These are phyloP conservation scores for Chaetomium fimeti DNA, from an alignment of 495 filamentous ascomycete species.

Conservation along the genomic window DNA sequence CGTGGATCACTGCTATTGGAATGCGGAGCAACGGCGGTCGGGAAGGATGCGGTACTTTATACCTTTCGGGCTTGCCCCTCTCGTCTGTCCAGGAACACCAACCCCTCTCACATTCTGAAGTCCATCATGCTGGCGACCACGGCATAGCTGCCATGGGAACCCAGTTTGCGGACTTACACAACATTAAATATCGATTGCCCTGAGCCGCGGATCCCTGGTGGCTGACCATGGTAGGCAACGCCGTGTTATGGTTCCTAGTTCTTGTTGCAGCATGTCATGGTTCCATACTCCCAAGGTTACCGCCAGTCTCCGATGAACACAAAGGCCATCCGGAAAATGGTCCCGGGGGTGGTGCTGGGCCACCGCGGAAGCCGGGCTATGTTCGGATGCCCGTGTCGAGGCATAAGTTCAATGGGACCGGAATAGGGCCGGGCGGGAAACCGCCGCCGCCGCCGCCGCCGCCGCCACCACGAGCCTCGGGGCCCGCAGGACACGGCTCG, in stretches of 20 bases:
- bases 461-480: neutral
- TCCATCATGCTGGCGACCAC: neutral
- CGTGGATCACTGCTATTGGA: neutral
- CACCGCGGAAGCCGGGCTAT: slow-evolving; percentile 24
- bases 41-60: neutral
- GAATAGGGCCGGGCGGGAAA: neutral
- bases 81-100: neutral
- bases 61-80: neutral
- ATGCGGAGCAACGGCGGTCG: neutral
- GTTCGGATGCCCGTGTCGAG: slow-evolving; percentile 33
- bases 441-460: neutral
- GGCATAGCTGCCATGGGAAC: neutral
- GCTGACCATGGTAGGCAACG: slow-evolving; percentile 18
- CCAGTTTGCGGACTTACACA: neutral
- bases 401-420: slow-evolving; percentile 33
- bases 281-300: neutral
- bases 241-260: slow-evolving; percentile 12
- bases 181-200: neutral
- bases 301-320: neutral
- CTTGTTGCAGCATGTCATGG: slow-evolving; percentile 19
- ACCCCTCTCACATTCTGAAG: neutral
- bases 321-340: neutral
- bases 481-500: no score
- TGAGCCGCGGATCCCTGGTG: neutral
- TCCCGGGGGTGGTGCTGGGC: neutral